A percentile compares a stretch with the other conserved stretches of the same genome.
These are phyloP conservation scores for Coprinellus aureogranulatus DNA, from an alignment of 768 basidiomycete genomes.

Conservation along the genomic window DNA sequence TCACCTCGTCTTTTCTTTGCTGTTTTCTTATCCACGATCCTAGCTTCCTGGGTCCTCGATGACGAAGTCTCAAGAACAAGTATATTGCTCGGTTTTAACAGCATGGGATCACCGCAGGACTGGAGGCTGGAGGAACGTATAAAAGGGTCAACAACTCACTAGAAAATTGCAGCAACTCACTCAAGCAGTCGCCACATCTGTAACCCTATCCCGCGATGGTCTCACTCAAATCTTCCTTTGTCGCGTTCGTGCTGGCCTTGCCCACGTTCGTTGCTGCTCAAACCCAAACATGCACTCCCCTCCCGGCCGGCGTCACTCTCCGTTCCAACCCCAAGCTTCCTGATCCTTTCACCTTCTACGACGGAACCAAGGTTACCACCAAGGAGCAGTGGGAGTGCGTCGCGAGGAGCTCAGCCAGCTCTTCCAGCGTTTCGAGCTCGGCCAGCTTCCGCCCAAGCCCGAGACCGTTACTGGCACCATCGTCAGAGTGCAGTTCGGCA, in stretches of 20 bases:
- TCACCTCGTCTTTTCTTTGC: background rate
- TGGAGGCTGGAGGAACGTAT: background rate
- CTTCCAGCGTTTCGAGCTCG: slow-evolving; percentile 53
- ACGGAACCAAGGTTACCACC: slow-evolving; percentile 40
- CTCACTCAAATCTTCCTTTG: slow-evolving; percentile 6
- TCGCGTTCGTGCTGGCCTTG: slow-evolving; percentile 22
- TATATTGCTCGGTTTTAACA: background rate
- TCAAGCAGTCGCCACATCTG: background rate
- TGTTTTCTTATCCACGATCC: background rate
- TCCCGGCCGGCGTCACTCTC: slow-evolving; percentile 23
- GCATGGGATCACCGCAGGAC: background rate
- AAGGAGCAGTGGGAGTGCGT: slow-evolving; percentile 52
- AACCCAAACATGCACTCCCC: slow-evolving; percentile 26
- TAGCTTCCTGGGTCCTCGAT: background rate
- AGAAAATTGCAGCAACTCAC: background rate
- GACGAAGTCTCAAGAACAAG: background rate
- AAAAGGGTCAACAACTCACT: background rate
- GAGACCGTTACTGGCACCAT: slow-evolving; percentile 37
- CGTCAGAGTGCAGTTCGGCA: background rate
- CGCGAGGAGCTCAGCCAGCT: slow-evolving; percentile 46
- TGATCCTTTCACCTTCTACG: slow-evolving; percentile 52
- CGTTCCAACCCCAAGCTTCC: slow-evolving; percentile 34
- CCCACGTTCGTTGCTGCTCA: slow-evolving; percentile 23
- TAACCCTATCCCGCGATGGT: background rate
- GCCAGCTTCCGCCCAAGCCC: slow-evolving; percentile 47